Evolutionary conservation across 805 yeast genomes (phyloP).

Genomic region (Cyberlindnera lachancei): DNA sequence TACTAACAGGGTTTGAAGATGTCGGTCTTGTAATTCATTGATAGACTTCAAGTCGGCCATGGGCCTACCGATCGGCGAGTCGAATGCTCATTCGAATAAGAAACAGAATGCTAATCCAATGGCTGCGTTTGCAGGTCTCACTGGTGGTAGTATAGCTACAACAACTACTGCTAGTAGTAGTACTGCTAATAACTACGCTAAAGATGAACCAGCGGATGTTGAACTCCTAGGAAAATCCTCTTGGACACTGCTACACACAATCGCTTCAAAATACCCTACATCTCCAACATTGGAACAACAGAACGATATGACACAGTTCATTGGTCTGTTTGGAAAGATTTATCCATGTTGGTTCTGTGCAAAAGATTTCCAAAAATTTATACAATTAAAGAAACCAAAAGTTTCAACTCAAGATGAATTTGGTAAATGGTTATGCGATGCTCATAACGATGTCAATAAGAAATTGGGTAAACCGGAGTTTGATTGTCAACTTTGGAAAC

Average conservation of each 20-base stretch:
- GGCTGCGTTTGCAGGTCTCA: constrained; percentile 4
- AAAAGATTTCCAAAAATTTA: constrained; percentile 64
- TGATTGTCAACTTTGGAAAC: constrained; percentile 84
- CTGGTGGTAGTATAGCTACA: constrained; percentile 5
- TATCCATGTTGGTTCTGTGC: constrained; percentile 97
- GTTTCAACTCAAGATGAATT: constrained; percentile 67
- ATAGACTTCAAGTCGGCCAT: constrained; percentile 69
- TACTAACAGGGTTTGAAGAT: constrained; percentile 23
- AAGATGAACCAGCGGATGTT: constrained; percentile 83
- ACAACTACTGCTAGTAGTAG: constrained; percentile 10
- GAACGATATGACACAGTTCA: constrained; percentile 60
- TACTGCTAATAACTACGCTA: constrained; percentile 25
- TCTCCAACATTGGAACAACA: constrained; percentile 56
- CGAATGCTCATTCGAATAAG: no score
- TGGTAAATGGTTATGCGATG: constrained; percentile 89
- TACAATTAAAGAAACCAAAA: constrained; percentile 41
- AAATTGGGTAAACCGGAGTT: constrained; percentile 82
- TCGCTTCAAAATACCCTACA: constrained; percentile 85
- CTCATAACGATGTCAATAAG: constrained; percentile 87
- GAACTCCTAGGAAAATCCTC: constrained; percentile 73
- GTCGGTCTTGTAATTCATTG: constrained; percentile 83
- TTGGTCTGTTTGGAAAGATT: constrained; percentile 63
- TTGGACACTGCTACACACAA: constrained; percentile 87
- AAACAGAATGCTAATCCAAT: no score
- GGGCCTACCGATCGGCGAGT: constrained; percentile 19